Conservation (phyloP, 768 basidiomycete species). For the Arthromyces matolae region DNA sequence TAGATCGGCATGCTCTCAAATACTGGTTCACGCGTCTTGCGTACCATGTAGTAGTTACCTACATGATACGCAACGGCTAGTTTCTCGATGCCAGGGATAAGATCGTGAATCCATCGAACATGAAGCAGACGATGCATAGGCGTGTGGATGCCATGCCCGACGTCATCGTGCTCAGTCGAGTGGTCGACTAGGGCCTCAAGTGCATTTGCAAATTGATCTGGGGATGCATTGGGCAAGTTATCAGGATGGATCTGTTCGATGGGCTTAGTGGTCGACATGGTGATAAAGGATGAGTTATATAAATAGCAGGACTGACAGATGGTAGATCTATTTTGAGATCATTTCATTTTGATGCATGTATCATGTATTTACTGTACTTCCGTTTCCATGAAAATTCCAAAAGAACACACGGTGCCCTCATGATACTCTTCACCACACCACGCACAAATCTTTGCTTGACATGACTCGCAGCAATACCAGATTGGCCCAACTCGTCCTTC, state of each 20-base stretch:
- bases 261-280: conserved; percentile 1
- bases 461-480: conserved; percentile 29
- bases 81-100: conserved; percentile 55
- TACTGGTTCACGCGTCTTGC: conserved; percentile 45
- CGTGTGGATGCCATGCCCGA: conserved; percentile 30
- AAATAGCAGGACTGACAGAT: no score
- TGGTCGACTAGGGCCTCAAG: conserved; percentile 35
- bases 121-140: conserved; percentile 24
- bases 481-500: conserved; percentile 2
- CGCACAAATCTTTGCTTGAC: conserved; percentile 34
- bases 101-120: conserved; percentile 38
- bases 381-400: background rate
- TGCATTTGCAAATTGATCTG: conserved; percentile 28
- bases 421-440: conserved; percentile 37
- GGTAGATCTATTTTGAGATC: no score
- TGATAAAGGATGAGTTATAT: background rate
- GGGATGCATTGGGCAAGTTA: conserved; percentile 33
- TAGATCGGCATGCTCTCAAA: conserved; percentile 79
- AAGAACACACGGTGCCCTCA: conserved; percentile 35
- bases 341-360: background rate
- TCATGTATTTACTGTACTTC: background rate
- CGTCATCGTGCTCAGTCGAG: conserved; percentile 26
- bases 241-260: conserved; percentile 26
- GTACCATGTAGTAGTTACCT: conserved; percentile 55
- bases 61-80: conserved; percentile 50